Conservation (phyloP, 2,329 filamentous ascomycete genomes). For the Diaporthe sp. region DNA sequence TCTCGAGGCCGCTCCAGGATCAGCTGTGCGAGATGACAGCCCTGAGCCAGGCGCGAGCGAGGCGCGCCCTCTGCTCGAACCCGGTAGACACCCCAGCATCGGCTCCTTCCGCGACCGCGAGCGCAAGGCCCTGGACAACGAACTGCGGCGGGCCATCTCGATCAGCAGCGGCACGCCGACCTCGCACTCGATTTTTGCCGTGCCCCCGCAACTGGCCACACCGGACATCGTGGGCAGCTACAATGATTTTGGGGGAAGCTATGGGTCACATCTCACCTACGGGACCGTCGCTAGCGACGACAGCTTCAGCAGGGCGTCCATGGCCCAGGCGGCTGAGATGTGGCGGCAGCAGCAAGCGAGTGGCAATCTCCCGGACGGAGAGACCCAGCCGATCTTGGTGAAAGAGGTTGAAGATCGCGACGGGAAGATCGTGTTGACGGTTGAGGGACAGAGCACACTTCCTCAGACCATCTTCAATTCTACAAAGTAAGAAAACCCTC, state of each 20-base stretch:
- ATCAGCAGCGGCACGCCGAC: constrained; percentile 44
- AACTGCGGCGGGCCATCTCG: constrained; percentile 49
- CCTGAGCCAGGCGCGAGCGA: constrained; percentile 42
- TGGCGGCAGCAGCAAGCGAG: constrained; percentile 63
- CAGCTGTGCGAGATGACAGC: constrained; percentile 40
- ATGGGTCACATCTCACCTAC: constrained; percentile 67
- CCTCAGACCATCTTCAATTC: constrained; percentile 98
- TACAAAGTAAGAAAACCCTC: constrained; percentile 68
- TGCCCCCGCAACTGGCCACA: constrained; percentile 71
- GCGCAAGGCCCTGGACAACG: constrained; percentile 57
- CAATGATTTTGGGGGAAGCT: constrained; percentile 77
- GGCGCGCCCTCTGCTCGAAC: constrained; percentile 28
- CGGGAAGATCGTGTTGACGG: constrained; percentile 83
- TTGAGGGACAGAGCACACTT: constrained; percentile 93
- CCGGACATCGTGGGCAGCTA: constrained; percentile 80
- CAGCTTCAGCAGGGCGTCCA: constrained; percentile 53
- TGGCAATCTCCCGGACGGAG: constrained; percentile 62
- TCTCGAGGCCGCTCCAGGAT: constrained; percentile 53
- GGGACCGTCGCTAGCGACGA: constrained; percentile 60
- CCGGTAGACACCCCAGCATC: constrained; percentile 37
- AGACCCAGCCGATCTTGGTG: constrained; percentile 81
- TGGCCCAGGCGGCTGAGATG: constrained; percentile 61
- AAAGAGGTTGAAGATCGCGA: constrained; percentile 86
- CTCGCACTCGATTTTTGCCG: constrained; percentile 64
- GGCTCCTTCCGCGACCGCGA: constrained; percentile 56